Conservation (phyloP, 768 basidiomycete species). For the Naematelia encephala region DNA sequence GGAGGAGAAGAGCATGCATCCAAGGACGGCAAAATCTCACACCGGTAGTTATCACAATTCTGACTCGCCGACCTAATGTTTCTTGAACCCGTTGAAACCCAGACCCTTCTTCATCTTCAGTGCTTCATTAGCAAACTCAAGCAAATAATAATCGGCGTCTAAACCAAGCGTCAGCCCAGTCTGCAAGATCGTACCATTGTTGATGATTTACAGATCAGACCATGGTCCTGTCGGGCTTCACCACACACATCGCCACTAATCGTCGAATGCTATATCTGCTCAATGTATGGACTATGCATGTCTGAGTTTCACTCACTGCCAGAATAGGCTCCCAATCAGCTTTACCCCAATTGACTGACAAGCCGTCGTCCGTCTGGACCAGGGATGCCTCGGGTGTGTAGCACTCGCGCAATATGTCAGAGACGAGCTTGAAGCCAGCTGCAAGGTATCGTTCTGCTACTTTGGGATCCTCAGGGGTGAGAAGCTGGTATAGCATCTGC, state of each 20-base stretch:
- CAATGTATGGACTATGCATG: neutral
- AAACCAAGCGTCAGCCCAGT: neutral
- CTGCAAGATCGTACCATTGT: neutral
- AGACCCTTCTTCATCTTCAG: constrained; percentile 34
- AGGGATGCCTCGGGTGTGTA: constrained; percentile 21
- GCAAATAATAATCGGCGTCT: constrained; percentile 44
- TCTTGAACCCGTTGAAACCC: no score
- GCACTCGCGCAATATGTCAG: constrained; percentile 28
- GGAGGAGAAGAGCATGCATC: no score
- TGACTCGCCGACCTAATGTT: no score
- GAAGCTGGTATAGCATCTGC: constrained; percentile 30
- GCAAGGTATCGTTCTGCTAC: constrained; percentile 31
- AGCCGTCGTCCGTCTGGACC: constrained; percentile 21
- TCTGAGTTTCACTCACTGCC: constrained; percentile 6
- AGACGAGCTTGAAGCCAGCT: constrained; percentile 25
- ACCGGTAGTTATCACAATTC: no score
- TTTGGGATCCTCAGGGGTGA: constrained; percentile 14
- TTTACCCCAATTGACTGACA: constrained; percentile 31
- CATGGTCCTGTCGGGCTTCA: constrained; percentile 31
- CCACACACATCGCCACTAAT: constrained; percentile 31
- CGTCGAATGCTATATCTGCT: constrained; percentile 31
- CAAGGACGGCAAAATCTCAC: no score
- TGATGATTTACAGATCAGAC: constrained; percentile 35
- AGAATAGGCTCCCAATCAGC: constrained; percentile 43
- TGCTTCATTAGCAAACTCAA: constrained; percentile 39